These are phyloP conservation scores for Scheffersomyces insectosa DNA, from an alignment of 1,139 yeast species.

Conservation along the genomic window DNA sequence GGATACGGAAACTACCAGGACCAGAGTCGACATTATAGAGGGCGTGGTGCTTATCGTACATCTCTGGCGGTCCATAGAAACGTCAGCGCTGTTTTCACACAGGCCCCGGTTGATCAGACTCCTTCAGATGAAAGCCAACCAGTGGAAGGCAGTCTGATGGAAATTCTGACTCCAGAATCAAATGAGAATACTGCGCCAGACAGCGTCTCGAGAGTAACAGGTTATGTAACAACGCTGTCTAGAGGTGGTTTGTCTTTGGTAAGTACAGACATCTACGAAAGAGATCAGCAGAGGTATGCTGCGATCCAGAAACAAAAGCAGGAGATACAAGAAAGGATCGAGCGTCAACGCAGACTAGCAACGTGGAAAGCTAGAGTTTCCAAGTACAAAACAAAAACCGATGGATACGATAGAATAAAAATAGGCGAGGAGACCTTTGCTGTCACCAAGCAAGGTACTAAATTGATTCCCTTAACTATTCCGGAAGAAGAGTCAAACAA, in stretches of 20 bases:
- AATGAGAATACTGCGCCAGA: neutral
- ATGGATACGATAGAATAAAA: constrained; percentile 37
- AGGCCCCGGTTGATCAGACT: too few species aligned
- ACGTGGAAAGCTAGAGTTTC: constrained; percentile 16
- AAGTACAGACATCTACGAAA: constrained; percentile 31
- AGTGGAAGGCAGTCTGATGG: neutral
- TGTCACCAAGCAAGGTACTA: constrained; percentile 32
- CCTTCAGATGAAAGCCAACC: neutral
- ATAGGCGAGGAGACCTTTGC: constrained; percentile 37
- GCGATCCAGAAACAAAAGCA: constrained; percentile 14
- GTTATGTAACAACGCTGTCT: constrained; percentile 25
- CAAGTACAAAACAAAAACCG: constrained; percentile 28
- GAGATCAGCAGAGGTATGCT: constrained; percentile 23
- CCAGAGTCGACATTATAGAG: constrained; percentile 4
- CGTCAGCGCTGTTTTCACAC: constrained; percentile 23
- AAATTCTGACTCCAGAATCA: neutral
- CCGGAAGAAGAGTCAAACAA: constrained; percentile 8
- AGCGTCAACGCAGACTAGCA: constrained; percentile 13
- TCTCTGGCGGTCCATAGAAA: constrained; percentile 16
- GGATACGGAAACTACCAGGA: constrained; percentile 13
- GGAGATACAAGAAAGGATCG: constrained; percentile 16
- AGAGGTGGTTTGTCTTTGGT: constrained; percentile 40
- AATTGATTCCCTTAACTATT: constrained; percentile 30
- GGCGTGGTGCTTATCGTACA: constrained; percentile 7
- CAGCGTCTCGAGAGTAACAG: neutral